Base-by-base conservation (phyloP, 2,329 filamentous ascomycete genomes). In the Nectriaceae sp. region DNA sequence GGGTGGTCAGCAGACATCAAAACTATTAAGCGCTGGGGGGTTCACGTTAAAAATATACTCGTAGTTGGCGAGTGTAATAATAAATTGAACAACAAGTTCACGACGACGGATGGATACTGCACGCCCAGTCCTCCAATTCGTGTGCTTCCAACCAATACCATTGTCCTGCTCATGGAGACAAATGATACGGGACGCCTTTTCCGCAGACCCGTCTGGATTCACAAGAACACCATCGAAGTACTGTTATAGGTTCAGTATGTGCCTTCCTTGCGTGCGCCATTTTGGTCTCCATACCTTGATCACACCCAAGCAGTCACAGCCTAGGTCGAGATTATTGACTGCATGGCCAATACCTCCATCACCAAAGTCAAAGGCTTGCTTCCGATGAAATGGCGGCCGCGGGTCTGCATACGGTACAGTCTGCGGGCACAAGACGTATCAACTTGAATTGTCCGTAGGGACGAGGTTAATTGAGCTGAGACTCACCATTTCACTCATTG, bases 321-420 rank as follows among this genome's bases (percentile, higher is more conserved):
- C 85, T 1, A 88, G 73, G 2, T 72, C 70, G 2, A 89, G 73
- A 50, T 87, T 87, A 65, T 89, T 89, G 18, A 84, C 82, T 42
- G 76, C 82, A 53, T 82, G 75, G 1, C 85, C 85, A 4, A 80
- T 78, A 11, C 84, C 85, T 21, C 80, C 83, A 47, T 88, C 83
- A 2, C 86, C 86, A 50, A 88, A 80, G 56, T 89, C 86, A 53
- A 89, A 89, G 0, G 85, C 86, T 15, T 82, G 79, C 62, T 89
- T 89, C 19, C 84, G 75, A 16, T 83, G 82, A 61, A 58, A 88
- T 0, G 84, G 84, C 2, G 74, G 68, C 5, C 84, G 75, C 2
- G 81, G 82, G 54, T 88, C 85, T 0, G 75, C 83, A 50, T 89
- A 89, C 0, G 84, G 83, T 0, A 88, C 83, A 15, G 65, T 68